These are phyloP conservation scores for Fusarium avenaceum DNA, from an alignment of 2,329 filamentous ascomycete genomes.

Conservation along the genomic window DNA sequence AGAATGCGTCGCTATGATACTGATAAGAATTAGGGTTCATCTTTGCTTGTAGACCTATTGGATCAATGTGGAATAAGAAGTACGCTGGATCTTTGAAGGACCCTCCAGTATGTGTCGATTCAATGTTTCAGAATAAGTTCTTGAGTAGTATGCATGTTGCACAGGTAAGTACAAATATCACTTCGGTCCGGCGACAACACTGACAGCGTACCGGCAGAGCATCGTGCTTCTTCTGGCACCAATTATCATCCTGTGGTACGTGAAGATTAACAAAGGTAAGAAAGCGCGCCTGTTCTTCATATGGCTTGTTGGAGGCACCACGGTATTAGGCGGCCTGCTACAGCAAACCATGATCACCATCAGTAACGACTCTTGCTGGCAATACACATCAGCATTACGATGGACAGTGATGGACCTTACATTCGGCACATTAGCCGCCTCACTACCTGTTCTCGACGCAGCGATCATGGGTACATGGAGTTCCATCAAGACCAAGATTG, in stretches of 20 bases:
- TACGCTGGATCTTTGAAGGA: slow-evolving; percentile 22
- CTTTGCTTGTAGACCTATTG: slow-evolving; percentile 19
- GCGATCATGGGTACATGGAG: slow-evolving; percentile 35
- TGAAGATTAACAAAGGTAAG: slow-evolving; percentile 29
- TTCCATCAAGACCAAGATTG: slow-evolving; percentile 28
- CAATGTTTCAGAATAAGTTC: slow-evolving; percentile 20
- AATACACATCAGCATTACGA: slow-evolving; percentile 27
- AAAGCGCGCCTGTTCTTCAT: slow-evolving; percentile 32
- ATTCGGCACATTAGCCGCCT: slow-evolving; percentile 22
- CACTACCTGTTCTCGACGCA: slow-evolving; percentile 24
- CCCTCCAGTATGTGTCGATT: slow-evolving; percentile 16
- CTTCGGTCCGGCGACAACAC: accelerated
- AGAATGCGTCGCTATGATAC: accelerated
- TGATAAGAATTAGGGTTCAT: slow-evolving; percentile 2
- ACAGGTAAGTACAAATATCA: not conserved
- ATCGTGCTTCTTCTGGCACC: slow-evolving; percentile 22
- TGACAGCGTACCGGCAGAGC: not conserved
- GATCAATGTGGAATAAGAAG: slow-evolving; percentile 23
- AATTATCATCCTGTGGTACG: slow-evolving; percentile 26
- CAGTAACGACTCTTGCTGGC: slow-evolving; percentile 32
- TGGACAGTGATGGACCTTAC: slow-evolving; percentile 33
- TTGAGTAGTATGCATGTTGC: slow-evolving; percentile 38
- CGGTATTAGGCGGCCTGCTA: slow-evolving; percentile 17
- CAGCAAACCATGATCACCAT: slow-evolving; percentile 31
- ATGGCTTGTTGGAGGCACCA: slow-evolving; percentile 31